Conservation (phyloP, 306 rosid species). For the Prunus campanulata region DNA sequence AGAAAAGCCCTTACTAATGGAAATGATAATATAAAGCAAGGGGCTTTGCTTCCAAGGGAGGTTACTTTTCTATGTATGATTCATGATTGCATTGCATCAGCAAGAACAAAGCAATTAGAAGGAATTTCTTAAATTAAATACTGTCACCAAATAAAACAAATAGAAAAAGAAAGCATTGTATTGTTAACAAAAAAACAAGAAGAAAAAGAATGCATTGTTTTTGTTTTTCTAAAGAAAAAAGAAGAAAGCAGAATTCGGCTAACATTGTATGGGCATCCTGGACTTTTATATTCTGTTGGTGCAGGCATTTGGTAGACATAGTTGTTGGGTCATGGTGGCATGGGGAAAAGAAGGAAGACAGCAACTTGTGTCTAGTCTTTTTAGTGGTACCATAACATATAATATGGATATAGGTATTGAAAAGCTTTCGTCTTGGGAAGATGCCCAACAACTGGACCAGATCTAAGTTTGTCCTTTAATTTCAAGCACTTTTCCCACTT, state of each 20-base stretch:
- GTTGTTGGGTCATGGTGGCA: neutral
- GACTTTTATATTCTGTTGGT: neutral
- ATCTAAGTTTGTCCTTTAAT: neutral
- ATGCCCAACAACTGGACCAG: neutral
- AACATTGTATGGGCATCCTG: neutral
- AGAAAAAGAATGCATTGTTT: neutral
- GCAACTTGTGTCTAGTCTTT: neutral
- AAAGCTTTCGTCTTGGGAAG: neutral
- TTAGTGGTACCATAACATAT: neutral
- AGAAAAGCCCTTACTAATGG: too few relatives aligned
- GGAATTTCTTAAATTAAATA: too few relatives aligned
- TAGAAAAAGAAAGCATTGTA: too few relatives aligned
- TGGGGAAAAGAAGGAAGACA: neutral
- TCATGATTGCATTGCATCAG: too few relatives aligned
- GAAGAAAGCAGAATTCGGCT: neutral
- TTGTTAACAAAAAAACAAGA: neutral
- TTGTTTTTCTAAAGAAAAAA: neutral
- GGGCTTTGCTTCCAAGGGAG: too few relatives aligned
- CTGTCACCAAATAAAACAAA: too few relatives aligned
- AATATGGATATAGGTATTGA: neutral
- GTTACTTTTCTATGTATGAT: too few relatives aligned
- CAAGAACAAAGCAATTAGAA: too few relatives aligned
- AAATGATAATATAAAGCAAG: too few relatives aligned
- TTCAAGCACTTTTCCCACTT: neutral
- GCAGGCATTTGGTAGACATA: too few relatives aligned